Percentiles rank a stretch among this genome's conserved stretches.
Evolutionary conservation across 1,139 yeast genomes (phyloP).

Genomic region (Martiniozyma asiatica): DNA sequence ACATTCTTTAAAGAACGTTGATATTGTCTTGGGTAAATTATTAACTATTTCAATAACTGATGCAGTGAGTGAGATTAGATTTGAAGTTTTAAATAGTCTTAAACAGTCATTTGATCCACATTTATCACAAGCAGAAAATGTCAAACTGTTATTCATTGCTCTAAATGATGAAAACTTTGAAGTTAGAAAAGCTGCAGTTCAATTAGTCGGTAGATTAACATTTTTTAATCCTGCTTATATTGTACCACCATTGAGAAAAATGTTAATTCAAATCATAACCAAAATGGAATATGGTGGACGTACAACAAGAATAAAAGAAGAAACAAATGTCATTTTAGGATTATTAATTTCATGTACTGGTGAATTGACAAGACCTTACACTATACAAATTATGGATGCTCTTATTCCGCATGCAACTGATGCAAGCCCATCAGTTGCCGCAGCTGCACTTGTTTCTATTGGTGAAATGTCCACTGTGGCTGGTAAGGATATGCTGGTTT

Average conservation of each 20-base stretch:
- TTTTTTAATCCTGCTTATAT: conserved; percentile 89
- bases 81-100: conserved; percentile 64
- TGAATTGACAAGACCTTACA: conserved; percentile 77
- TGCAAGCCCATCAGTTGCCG: conserved; percentile 59
- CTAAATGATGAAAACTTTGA: conserved; percentile 83
- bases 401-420: conserved; percentile 69
- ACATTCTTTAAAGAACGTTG: conserved; percentile 72
- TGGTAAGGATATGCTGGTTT: conserved; percentile 71
- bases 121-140: conserved; percentile 86
- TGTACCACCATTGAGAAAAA: conserved; percentile 81
- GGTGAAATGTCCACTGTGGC: conserved; percentile 86
- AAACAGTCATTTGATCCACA: conserved; percentile 81
- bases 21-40: conserved; percentile 71
- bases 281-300: conserved; percentile 72
- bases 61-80: conserved; percentile 69
- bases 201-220: conserved; percentile 73
- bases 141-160: conserved; percentile 73
- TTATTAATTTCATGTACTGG: conserved; percentile 67
- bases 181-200: conserved; percentile 70
- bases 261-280: conserved; percentile 73
- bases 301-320: conserved; percentile 69
- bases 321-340: conserved; percentile 67
- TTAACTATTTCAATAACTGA: conserved; percentile 85
- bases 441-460: conserved; percentile 77
- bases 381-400: conserved; percentile 79